A percentile compares a stretch with the other conserved stretches of the same genome.
Conservation (phyloP, 2,329 filamentous ascomycete species). For the Hypoxylon sp. region DNA sequence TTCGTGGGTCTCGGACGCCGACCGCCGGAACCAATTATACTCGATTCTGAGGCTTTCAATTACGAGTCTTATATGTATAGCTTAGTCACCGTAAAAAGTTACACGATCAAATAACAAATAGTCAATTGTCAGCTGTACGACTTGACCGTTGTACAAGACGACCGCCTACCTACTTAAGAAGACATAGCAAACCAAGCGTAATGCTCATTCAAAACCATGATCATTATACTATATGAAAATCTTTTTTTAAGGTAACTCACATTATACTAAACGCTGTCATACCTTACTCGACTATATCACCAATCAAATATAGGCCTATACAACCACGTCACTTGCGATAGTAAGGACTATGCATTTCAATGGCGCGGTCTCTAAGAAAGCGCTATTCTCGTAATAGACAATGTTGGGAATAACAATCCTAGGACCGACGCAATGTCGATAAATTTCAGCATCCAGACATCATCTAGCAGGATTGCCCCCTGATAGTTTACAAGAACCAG, state of each 20-base stretch:
- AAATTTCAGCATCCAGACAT: not conserved
- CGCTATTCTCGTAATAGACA: not conserved
- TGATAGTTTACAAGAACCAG: no score
- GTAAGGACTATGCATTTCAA: not conserved
- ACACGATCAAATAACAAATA: constrained; percentile 32
- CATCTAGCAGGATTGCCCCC: no score
- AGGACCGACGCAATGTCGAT: not conserved
- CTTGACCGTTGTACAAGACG: not conserved
- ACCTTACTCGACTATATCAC: not conserved
- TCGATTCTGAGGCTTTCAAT: constrained; percentile 16
- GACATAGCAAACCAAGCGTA: not conserved
- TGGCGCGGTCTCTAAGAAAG: not conserved
- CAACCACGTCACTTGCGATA: not conserved
- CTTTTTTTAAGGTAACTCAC: not conserved
- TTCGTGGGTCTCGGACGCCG: constrained; percentile 31
- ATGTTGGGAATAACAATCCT: not conserved
- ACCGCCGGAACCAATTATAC: constrained; percentile 28
- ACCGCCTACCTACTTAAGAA: not conserved
- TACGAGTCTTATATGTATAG: constrained; percentile 18
- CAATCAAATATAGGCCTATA: not conserved
- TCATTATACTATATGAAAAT: not conserved
- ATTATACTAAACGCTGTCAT: not conserved
- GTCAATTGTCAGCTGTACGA: not conserved
- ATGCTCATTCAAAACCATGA: not conserved
- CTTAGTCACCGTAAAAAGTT: constrained; percentile 12